Percentiles rank a stretch among this genome's conserved stretches.
phyloP scores from a whole-genome alignment of 2,329 filamentous ascomycete species.

The Leptoxyphium fumago region DNA sequence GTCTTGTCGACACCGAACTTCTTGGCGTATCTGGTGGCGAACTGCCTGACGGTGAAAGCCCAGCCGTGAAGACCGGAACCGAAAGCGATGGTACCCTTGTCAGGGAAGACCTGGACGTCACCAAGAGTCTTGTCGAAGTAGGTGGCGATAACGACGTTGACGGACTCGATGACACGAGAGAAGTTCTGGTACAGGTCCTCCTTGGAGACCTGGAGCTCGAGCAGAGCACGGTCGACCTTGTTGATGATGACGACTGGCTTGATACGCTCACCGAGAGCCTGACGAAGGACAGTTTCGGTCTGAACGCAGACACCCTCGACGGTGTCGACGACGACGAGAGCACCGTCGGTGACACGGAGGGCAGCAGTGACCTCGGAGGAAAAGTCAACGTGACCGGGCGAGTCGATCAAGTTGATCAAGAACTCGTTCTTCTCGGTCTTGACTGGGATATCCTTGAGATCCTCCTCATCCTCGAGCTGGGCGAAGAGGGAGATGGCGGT shows the following conservation, averaged over 20 bases:
- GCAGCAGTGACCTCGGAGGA: conserved; percentile 98
- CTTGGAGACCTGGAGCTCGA: conserved; percentile 96
- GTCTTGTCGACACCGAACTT: conserved; percentile 99
- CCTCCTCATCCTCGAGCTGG: conserved; percentile 63
- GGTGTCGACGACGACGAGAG: conserved; percentile 98
- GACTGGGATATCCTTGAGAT: conserved; percentile 87
- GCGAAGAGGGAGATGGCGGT: conserved; percentile 98
- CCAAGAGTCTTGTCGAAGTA: conserved; percentile 95
- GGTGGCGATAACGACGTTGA: conserved; percentile 99
- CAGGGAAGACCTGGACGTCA: conserved; percentile 97
- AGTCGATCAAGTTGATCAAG: conserved; percentile 99
- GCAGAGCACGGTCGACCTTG: conserved; percentile 99
- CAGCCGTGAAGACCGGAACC: conserved; percentile 99
- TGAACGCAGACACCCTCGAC: conserved; percentile 99
- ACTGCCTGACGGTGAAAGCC: conserved; percentile 98
- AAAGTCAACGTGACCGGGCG: conserved; percentile 99
- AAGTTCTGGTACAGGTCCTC: conserved; percentile 99
- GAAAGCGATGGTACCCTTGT: conserved; percentile 96
- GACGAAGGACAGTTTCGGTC: conserved; percentile 98
- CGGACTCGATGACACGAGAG: conserved; percentile 97
- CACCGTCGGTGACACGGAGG: conserved; percentile 99
- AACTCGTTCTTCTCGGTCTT: conserved; percentile 88
- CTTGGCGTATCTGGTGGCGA: conserved; percentile 92
- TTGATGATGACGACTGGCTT: conserved; percentile 99
- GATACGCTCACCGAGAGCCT: conserved; percentile 99